Percentiles rank a stretch among this genome's conserved stretches.
Conservation (phyloP, 208 protist species). For the Sergeia podlipaevii region DNA sequence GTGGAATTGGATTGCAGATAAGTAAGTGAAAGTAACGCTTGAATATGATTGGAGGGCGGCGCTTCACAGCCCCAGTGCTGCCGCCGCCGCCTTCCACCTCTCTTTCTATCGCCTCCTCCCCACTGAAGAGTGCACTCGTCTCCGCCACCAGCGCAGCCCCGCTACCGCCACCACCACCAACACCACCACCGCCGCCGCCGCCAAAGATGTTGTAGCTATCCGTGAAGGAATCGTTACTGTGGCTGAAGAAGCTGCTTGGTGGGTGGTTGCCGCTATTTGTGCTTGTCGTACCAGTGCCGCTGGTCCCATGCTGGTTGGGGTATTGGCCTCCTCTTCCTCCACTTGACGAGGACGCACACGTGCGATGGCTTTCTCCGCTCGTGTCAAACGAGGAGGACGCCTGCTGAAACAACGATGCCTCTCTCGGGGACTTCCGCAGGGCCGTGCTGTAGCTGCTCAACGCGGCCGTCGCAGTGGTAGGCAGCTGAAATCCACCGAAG, state of each 20-base stretch:
- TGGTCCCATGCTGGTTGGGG: background rate
- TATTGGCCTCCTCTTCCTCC: background rate
- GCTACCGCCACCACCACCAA: too few relatives aligned
- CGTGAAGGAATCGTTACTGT: conserved; percentile 8
- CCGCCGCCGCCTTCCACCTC: background rate
- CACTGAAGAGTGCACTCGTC: background rate
- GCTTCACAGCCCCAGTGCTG: background rate
- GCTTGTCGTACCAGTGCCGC: background rate
- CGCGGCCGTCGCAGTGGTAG: conserved; percentile 18
- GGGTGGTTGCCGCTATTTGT: background rate
- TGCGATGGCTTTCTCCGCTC: too few relatives aligned
- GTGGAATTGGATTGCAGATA: conserved; percentile 33
- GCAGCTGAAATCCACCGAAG: conserved; percentile 14
- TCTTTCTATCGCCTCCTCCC: too few relatives aligned
- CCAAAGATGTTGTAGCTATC: conserved; percentile 8
- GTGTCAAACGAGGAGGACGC: too few relatives aligned
- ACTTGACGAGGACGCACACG: background rate
- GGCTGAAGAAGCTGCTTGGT: background rate
- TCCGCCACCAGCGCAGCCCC: background rate
- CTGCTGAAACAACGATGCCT: too few relatives aligned
- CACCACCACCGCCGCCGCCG: too few relatives aligned
- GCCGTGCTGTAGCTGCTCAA: conserved; percentile 27
- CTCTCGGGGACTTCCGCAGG: conserved; percentile 18
- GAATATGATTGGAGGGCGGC: conserved; percentile 3
- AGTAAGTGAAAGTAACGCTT: conserved; percentile 48